Evolutionary conservation across 768 basidiomycete genomes (phyloP), one percentile per base, ranked within the genome.

Genomic region (Pleurotus giganteus): DNA sequence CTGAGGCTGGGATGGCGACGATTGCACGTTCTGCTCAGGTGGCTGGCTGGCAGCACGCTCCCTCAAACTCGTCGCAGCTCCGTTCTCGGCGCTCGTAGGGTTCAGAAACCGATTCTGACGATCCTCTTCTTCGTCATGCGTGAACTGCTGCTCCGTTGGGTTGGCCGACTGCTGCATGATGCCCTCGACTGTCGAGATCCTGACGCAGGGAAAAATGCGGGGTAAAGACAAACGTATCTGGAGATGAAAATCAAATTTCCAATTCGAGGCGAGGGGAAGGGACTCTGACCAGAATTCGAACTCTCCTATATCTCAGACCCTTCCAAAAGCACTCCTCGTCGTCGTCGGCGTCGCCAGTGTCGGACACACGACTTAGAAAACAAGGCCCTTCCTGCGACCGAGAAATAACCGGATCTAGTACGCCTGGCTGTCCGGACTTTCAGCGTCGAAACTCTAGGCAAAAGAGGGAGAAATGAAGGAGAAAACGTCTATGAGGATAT

Each of bases 1-100:
- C 57, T 77, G 73, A 37, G 74, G 78, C n/a, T 76, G 71, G 6
- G 82, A 74, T 6, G 83, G 82, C 8, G 83, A 83, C 19, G 76
- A 71, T 47, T 82, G 62, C 57, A 76, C 79, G 53, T 58, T 64
- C 60, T 75, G 75, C 24, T 75, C 75, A 2, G 86, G 85, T 6
- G 87, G 87, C 63, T 89, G 87, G 65, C 83, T 85, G 1, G 86
- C 79, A 39, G 87, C 86, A 56, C 87, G 74, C 69, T 87, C 84
- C 55, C 83, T 78, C 47, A 76, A 62, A 32, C 74, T 73, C 39
- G 78, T 77, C 49, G 76, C 73, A 37, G 70, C 67, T 44, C 74
- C 73, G 46, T 80, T 77, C 53, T 76, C 72, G 42, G 69, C 67
- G 44, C 69, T 66, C 37, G 70, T 66, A 9, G 68, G 52, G 53